phyloP scores from a whole-genome alignment of 2,329 filamentous ascomycete species.

The Cordyceps cicadae region DNA sequence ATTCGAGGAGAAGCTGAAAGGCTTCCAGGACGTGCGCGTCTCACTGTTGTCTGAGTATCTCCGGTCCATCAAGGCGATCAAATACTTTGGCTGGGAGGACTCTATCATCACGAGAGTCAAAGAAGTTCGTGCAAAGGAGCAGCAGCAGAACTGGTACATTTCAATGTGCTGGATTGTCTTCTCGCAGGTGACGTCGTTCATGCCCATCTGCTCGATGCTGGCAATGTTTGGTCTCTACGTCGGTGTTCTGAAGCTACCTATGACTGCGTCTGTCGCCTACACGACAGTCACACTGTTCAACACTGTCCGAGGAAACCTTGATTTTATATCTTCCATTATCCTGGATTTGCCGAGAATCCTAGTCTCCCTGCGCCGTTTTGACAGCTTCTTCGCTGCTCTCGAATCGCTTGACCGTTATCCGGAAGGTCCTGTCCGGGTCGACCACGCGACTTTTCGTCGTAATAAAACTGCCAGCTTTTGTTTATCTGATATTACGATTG shows the following conservation, averaged over 20 bases:
- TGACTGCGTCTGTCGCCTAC: slow-evolving; percentile 49
- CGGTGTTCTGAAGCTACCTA: slow-evolving; percentile 35
- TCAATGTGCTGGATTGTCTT: slow-evolving; percentile 38
- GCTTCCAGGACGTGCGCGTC: slow-evolving; percentile 47
- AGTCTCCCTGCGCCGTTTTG: slow-evolving; percentile 42
- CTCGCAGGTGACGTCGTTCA: slow-evolving; percentile 40
- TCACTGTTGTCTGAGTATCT: slow-evolving; percentile 52
- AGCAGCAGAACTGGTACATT: slow-evolving; percentile 45
- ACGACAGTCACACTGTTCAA: slow-evolving; percentile 46
- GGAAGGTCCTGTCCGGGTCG: slow-evolving; percentile 38
- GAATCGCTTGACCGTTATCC: slow-evolving; percentile 41
- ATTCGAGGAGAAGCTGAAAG: slow-evolving; percentile 42
- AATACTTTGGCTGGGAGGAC: slow-evolving; percentile 54
- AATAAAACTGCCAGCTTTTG: slow-evolving; percentile 41
- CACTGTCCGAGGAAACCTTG: slow-evolving; percentile 43
- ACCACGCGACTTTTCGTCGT: slow-evolving; percentile 38
- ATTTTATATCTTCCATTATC: slow-evolving; percentile 36
- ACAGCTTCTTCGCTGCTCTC: slow-evolving; percentile 45
- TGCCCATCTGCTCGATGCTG: slow-evolving; percentile 45
- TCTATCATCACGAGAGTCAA: slow-evolving; percentile 42
- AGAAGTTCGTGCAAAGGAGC: slow-evolving; percentile 40
- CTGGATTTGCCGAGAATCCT: slow-evolving; percentile 26
- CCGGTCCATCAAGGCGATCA: slow-evolving; percentile 48
- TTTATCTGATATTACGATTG: slow-evolving; percentile 39
- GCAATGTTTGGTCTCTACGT: slow-evolving; percentile 47